These are phyloP conservation scores for Alternaria arbusti DNA, from an alignment of 2,329 filamentous ascomycete genomes.

Conservation along the genomic window DNA sequence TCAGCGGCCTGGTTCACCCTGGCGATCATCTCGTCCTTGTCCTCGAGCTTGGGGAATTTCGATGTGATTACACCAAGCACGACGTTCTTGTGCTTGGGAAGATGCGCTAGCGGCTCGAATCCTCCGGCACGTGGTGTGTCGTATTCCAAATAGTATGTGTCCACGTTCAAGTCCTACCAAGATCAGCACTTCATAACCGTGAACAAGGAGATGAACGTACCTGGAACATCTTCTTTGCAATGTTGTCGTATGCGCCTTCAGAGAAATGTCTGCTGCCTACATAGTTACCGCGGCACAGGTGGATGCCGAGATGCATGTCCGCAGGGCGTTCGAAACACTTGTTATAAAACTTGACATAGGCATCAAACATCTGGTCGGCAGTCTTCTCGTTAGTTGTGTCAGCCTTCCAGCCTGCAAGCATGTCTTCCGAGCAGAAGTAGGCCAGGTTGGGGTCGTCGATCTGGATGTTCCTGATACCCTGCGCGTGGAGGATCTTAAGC, in stretches of 20 bases:
- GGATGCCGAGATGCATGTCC: slow-evolving; percentile 78
- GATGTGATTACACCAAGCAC: slow-evolving; percentile 56
- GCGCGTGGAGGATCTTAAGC: slow-evolving; percentile 54
- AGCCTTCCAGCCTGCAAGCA: slow-evolving; percentile 53
- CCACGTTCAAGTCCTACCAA: slow-evolving; percentile 45
- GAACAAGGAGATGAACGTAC: slow-evolving; percentile 13
- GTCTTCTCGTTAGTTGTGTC: slow-evolving; percentile 72
- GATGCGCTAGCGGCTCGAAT: slow-evolving; percentile 54
- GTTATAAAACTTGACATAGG: slow-evolving; percentile 80
- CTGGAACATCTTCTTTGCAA: slow-evolving; percentile 52
- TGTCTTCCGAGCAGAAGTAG: slow-evolving; percentile 48
- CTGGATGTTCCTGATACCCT: slow-evolving; percentile 57
- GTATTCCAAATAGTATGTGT: slow-evolving; percentile 53
- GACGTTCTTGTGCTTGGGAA: slow-evolving; percentile 56
- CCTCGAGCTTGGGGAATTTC: slow-evolving; percentile 55
- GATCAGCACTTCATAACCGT: slow-evolving; percentile 1
- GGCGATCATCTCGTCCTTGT: slow-evolving; percentile 55
- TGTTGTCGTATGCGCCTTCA: slow-evolving; percentile 56
- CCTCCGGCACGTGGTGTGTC: slow-evolving; percentile 57
- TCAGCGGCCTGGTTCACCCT: slow-evolving; percentile 62
- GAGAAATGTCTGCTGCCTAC: slow-evolving; percentile 55
- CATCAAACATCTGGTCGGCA: slow-evolving; percentile 73
- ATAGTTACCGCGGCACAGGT: slow-evolving; percentile 68
- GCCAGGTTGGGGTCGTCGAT: slow-evolving; percentile 58
- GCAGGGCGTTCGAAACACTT: slow-evolving; percentile 67